These are phyloP conservation scores for Phytophthora vignae DNA, from an alignment of 352 stramenopile genomes.

Conservation along the genomic window DNA sequence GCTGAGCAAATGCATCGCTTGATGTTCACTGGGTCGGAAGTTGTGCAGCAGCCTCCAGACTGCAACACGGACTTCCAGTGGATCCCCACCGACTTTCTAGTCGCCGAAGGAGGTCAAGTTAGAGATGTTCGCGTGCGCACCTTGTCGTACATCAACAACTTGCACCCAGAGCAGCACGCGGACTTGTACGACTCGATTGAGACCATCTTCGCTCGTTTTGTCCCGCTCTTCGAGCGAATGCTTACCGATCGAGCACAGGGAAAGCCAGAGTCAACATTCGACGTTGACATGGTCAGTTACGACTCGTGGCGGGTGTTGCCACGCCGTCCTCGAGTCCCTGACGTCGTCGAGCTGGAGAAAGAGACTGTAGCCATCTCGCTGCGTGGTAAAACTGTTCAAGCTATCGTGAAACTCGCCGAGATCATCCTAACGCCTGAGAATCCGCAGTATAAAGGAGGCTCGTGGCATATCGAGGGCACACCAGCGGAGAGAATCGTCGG, in stretches of 20 bases:
- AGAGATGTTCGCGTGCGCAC: constrained; percentile 17
- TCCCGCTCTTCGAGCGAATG: constrained; percentile 49
- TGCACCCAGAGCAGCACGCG: constrained; percentile 40
- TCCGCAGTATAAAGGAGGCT: constrained; percentile 45
- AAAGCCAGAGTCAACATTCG: background rate
- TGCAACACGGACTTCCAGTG: constrained; percentile 46
- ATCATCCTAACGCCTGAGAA: constrained; percentile 56
- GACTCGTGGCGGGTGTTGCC: constrained; percentile 21
- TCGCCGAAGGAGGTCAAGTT: constrained; percentile 19
- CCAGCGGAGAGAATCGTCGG: constrained; percentile 51
- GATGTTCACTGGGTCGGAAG: constrained; percentile 25
- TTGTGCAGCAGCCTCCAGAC: constrained; percentile 16
- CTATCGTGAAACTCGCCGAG: constrained; percentile 62
- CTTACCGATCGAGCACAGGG: constrained; percentile 13
- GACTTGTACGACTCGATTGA: constrained; percentile 45
- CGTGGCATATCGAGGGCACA: constrained; percentile 64
- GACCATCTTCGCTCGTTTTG: constrained; percentile 41
- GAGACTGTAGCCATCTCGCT: constrained; percentile 13
- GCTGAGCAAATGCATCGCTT: constrained; percentile 43
- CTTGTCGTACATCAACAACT: constrained; percentile 66
- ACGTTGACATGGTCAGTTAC: constrained; percentile 20
- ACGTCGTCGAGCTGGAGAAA: background rate
- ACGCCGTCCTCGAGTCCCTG: constrained; percentile 21
- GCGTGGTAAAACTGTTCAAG: constrained; percentile 38
- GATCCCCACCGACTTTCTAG: constrained; percentile 50